Base-by-base conservation (phyloP, 2,329 filamentous ascomycete genomes). In the Claviceps fusiformis region DNA sequence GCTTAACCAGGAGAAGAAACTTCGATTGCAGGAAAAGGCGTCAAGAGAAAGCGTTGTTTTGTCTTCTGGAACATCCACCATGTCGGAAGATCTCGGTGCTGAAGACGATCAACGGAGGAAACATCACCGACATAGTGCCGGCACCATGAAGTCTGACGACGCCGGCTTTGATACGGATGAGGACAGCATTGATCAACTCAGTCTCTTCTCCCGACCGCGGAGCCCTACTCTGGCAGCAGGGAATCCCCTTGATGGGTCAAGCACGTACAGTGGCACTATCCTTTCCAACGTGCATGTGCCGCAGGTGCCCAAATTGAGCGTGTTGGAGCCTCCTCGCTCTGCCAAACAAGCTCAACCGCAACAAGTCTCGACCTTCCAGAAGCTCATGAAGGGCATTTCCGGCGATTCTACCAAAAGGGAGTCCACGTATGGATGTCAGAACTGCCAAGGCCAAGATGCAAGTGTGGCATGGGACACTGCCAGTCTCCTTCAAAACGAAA, bases 391-490 rank as follows among this genome's bases (percentile, higher is more conserved):
- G 60, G 70, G 70, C n/a, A 68, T 71, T 5, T 63, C 76, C 1
- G 70, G 71, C 13, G 69, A 71, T 48, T 53, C 59, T 19, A 61
- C 59, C 24, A 62, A 61, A 39, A 61, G 64, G 41, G 63, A 56
- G n/a, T 54, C 58, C 7, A 54, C 57, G 10, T 55, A 58, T 29
- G 65, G 64, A 62, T 84, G 81, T 61, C 61, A 66, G 39, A 84
- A 83, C 61, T 85, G 82, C 64, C 67, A 73, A 54, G 81, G 82
- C 13, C 75, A 77, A 61, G 77, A 80, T 53, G 73, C 77, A 13
- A 80, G 78, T 59, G 73, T 81, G 43, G 82, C 82, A 5, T 85
- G 82, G 82, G 76, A 85, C 62, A 83, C 82, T 4, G 81, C 83
- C n/a, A 74, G 75, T 53, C 59, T 83, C 50, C 67, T 85, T 56